phyloP scores from a whole-genome alignment of 2,329 filamentous ascomycete species.

The Alternaria metachromatica region DNA sequence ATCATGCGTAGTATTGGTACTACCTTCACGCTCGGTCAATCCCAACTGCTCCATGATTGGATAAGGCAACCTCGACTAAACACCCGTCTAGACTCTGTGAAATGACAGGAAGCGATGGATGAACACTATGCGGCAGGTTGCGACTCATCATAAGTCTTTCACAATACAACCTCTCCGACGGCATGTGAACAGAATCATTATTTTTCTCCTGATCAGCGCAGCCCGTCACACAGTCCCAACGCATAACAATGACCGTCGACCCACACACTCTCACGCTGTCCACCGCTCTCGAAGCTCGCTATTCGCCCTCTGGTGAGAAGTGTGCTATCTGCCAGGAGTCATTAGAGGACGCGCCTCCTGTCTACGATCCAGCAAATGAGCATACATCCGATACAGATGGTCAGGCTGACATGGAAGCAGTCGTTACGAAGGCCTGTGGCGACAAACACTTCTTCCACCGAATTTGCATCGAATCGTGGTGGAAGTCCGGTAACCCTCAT shows the following conservation, averaged over 20 bases:
- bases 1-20: background rate
- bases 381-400: background rate
- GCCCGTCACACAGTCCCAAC: background rate
- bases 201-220: background rate
- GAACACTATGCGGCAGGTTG: background rate
- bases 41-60: background rate
- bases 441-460: conserved; percentile 3
- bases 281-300: background rate
- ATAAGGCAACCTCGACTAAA: background rate
- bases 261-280: background rate
- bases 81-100: background rate
- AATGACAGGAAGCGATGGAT: background rate
- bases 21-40: background rate
- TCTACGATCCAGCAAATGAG: background rate
- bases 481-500: conserved; percentile 21
- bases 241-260: background rate
- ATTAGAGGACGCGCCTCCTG: background rate
- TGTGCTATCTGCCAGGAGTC: conserved; percentile 21
- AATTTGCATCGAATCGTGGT: background rate
- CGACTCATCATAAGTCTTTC: background rate
- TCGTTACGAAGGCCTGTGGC: background rate
- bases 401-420: background rate
- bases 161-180: background rate
- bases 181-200: background rate
- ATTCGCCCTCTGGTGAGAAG: background rate